Percentiles rank a stretch among this genome's conserved stretches.
These are phyloP conservation scores for Botryosphaeria agaves DNA, from an alignment of 2,329 filamentous ascomycete species.

Conservation along the genomic window DNA sequence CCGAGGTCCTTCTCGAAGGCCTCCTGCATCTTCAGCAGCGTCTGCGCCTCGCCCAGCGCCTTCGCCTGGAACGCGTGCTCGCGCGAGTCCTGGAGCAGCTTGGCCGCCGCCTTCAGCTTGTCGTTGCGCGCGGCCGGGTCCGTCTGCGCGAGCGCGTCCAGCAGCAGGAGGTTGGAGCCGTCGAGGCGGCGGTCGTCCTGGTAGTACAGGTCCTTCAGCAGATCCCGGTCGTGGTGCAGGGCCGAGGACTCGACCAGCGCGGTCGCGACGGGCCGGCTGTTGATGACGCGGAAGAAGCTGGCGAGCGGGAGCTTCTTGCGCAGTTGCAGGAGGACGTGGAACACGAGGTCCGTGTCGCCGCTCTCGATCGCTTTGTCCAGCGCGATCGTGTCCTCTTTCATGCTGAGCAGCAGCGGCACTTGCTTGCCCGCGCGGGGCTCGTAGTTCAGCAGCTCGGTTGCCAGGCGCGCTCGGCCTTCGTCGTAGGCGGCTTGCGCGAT, in stretches of 20 bases:
- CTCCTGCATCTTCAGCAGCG: conserved; percentile 73
- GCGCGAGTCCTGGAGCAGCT: conserved; percentile 68
- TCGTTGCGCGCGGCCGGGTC: conserved; percentile 56
- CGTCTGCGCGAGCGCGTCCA: conserved; percentile 61
- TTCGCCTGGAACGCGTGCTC: conserved; percentile 59
- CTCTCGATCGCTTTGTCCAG: conserved; percentile 94
- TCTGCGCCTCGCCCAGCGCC: conserved; percentile 61
- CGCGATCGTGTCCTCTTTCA: conserved; percentile 91
- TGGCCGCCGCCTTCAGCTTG: conserved; percentile 74
- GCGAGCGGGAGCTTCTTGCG: conserved; percentile 83
- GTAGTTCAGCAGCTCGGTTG: conserved; percentile 80
- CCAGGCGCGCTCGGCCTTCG: conserved; percentile 75
- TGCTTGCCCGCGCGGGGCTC: conserved; percentile 92
- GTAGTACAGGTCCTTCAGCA: conserved; percentile 93
- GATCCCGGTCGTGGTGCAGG: conserved; percentile 54
- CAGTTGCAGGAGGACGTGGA: conserved; percentile 71
- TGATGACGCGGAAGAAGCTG: conserved; percentile 84
- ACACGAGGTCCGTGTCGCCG: conserved; percentile 85
- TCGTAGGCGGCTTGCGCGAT: conserved; percentile 89
- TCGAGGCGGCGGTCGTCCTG: conserved; percentile 86
- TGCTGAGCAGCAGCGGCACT: conserved; percentile 78
- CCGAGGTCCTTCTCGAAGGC: conserved; percentile 64
- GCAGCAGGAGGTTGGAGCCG: conserved; percentile 71
- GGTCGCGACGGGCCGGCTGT: conserved; percentile 66
- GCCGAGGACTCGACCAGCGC: conserved; percentile 81